Conservation (phyloP, 257 asterid species). For the Capsicum baccatum region DNA sequence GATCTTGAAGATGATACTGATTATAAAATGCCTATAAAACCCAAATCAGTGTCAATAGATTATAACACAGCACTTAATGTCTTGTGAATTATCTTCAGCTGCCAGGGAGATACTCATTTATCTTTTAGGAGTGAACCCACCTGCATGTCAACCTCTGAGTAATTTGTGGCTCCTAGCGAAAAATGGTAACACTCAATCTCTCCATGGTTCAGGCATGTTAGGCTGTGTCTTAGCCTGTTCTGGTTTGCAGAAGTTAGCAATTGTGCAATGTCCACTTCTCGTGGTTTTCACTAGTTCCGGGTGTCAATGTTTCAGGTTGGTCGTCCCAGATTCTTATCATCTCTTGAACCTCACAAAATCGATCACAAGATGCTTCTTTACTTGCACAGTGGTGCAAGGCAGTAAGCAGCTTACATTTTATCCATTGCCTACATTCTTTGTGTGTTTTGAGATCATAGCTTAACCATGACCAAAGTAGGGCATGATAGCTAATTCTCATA, state of each 20-base stretch:
- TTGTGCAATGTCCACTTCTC: neutral
- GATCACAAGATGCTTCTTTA: neutral
- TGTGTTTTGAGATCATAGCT: slow-evolving; percentile 21
- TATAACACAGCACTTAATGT: neutral
- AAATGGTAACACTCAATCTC: neutral
- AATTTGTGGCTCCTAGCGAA: neutral
- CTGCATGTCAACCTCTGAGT: neutral
- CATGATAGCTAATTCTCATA: neutral
- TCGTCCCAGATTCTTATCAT: neutral
- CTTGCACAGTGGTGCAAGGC: slow-evolving; percentile 14
- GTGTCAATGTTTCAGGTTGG: neutral
- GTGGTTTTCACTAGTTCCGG: neutral
- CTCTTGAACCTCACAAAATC: slow-evolving; percentile 8
- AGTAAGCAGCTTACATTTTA: neutral
- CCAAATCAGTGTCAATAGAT: slow-evolving; percentile 28
- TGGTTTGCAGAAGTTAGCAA: slow-evolving; percentile 8
- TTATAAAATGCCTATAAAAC: slow-evolving; percentile 56
- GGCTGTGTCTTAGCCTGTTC: slow-evolving; percentile 5
- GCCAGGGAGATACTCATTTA: neutral
- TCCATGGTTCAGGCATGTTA: slow-evolving; percentile 8
- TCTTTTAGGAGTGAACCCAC: neutral
- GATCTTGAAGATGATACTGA: slow-evolving; percentile 92
- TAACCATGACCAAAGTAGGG: slow-evolving; percentile 1
- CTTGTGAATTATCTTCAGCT: slow-evolving; percentile 7
- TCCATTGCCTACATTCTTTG: neutral